Base-by-base conservation (phyloP, 768 basidiomycete genomes). In the Trametes cinnabarina region DNA sequence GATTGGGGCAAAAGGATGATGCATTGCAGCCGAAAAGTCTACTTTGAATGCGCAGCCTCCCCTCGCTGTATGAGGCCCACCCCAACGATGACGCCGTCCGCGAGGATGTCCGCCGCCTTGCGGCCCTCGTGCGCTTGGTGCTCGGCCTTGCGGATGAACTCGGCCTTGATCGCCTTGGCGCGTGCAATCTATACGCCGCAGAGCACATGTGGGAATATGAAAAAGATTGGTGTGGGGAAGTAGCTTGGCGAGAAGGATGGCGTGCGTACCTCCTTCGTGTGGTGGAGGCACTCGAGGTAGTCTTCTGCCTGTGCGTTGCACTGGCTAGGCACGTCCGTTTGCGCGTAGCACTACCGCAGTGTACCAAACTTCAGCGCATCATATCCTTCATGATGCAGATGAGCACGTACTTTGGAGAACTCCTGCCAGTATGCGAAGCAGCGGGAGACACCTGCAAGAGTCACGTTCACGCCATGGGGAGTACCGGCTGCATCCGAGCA, bases 401-500 rank as follows among this genome's bases (percentile, higher is more conserved):
- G 2, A 17, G 19, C 10, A 44, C 57, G 52, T 52, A 87, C 89
- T 69, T 86, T 88, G 64, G 85, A 79, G 75, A 92, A 90, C 72
- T 94, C 91, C 68, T 94, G 93, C 93, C 94, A 96, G 75, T 88
- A 92, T 12, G 84, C 79, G 72, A 94, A 94, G 74, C 94, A 97
- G 67, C 91, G 82, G 60, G 90, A 84, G 63, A 84, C 85, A 65
- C 92, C 92, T 94, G 61, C 57, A 58, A 55, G 51, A 34, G 11
- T 26, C n/a, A n/a, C n/a, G 41, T 61, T 57, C 54, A 55, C 26
- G 47, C 46, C 23, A 15, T 40, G 19, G 25, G 20, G 20, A 19
- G 15, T 39, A 30, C 39, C 53, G 28, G 23, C 35, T 10, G 26
- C 4, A 14, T 14, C 28, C 26, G 20, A 35, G n/a, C 35, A 17